Percentiles rank a stretch among this genome's conserved stretches.
Evolutionary conservation across 176 grass and related monocot genomes (phyloP).

Genomic region (Juncus inflexus): DNA sequence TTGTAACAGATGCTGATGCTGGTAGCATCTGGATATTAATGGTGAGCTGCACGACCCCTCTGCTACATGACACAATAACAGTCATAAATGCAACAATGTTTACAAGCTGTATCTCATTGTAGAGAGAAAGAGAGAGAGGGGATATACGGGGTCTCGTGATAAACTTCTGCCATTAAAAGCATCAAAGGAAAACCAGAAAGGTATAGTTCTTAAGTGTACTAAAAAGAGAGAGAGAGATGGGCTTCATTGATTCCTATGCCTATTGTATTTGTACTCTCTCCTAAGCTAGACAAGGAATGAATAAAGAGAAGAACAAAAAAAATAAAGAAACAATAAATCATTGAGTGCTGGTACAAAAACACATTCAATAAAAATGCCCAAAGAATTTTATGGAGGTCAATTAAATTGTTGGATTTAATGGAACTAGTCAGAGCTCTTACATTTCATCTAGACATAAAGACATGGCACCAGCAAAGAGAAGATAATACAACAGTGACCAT

Average conservation of each 20-base stretch:
- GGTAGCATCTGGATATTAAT: conserved; percentile 25
- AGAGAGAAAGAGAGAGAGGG: background rate
- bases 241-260: conserved; percentile 12
- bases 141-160: conserved; percentile 8
- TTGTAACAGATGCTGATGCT: conserved; percentile 22
- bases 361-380: conserved; percentile 16
- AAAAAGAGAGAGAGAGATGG: conserved; percentile 1
- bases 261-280: conserved; percentile 5
- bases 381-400: conserved; percentile 14
- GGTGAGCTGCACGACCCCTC: background rate
- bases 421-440: conserved; percentile 4
- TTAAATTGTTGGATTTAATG: conserved; percentile 15
- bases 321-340: background rate
- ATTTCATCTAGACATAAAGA: conserved; percentile 8
- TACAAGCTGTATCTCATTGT: conserved; percentile 9
- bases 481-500: conserved; percentile 22
- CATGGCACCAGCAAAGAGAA: conserved; percentile 3
- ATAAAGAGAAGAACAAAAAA: conserved; percentile 18
- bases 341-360: conserved; percentile 5
- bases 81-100: conserved; percentile 28
- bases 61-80: conserved; percentile 26
- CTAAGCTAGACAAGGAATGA: conserved; percentile 7
- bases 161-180: conserved; percentile 24
- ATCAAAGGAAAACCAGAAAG: background rate
- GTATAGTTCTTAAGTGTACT: background rate